phyloP scores from a whole-genome alignment of 768 basidiomycete species.

The Phaffia tasmanica region DNA sequence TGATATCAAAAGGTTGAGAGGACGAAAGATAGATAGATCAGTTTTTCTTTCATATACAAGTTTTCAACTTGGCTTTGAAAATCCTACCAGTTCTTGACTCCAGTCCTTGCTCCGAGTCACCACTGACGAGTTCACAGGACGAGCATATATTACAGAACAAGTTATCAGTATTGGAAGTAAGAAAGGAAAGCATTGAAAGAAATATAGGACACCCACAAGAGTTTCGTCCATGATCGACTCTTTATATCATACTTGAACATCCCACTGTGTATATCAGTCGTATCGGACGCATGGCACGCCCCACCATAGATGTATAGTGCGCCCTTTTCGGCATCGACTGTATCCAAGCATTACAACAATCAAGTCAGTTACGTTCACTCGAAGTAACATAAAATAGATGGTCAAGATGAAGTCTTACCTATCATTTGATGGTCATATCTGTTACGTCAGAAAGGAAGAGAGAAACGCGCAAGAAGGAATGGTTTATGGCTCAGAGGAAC shows the following conservation, averaged over 20 bases:
- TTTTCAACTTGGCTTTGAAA: no score
- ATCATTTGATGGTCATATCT: constrained; percentile 22
- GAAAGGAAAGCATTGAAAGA: background rate
- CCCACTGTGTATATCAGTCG: background rate
- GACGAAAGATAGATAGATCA: no score
- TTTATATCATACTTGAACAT: constrained; percentile 16
- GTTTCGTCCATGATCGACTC: background rate
- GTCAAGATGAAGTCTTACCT: background rate
- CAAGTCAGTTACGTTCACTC: background rate
- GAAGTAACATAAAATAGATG: background rate
- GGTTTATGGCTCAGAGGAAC: no score
- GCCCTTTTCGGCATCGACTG: constrained; percentile 4
- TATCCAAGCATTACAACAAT: background rate
- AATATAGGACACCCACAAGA: constrained; percentile 9
- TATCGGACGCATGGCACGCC: background rate
- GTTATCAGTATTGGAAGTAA: background rate
- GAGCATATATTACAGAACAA: no score
- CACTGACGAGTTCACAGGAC: background rate
- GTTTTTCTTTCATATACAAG: background rate
- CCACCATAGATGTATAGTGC: constrained; percentile 18
- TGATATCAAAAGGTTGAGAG: background rate
- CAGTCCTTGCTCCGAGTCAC: constrained; percentile 1
- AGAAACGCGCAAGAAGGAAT: no score
- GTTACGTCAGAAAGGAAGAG: no score
- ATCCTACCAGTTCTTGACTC: constrained; percentile 10